phyloP scores from a whole-genome alignment of 768 basidiomycete species.

The Crepidotus variabilis region DNA sequence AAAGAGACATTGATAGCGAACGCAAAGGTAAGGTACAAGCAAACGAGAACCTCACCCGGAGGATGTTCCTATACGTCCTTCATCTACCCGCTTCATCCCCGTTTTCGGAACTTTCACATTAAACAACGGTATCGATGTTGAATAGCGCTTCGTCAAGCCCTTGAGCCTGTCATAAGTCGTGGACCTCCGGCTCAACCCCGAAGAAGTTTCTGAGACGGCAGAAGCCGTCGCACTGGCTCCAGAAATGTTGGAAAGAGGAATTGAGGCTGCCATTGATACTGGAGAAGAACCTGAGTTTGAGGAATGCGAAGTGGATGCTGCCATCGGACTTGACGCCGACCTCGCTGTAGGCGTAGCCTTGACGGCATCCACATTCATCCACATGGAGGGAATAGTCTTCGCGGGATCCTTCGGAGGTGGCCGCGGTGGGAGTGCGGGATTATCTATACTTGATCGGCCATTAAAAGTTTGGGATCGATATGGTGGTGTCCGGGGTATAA shows the following conservation, averaged over 20 bases:
- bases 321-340: not conserved
- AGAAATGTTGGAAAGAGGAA: not conserved
- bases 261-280: not conserved
- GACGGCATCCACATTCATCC: conserved; percentile 41
- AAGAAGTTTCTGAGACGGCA: not conserved
- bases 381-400: conserved; percentile 42
- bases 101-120: conserved; percentile 14
- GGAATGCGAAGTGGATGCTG: not conserved
- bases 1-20: too few relatives aligned
- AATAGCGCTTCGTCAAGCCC: conserved; percentile 47
- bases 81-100: not conserved
- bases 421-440: conserved; percentile 1
- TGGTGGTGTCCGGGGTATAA: conserved; percentile 28
- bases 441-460: conserved; percentile 4
- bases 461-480: conserved; percentile 11
- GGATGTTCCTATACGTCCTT: not conserved
- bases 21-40: not conserved
- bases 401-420: conserved; percentile 19
- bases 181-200: conserved; percentile 15
- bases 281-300: not conserved
- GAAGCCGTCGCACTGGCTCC: not conserved
- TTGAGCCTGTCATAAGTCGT: conserved; percentile 37
- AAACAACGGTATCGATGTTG: conserved; percentile 41
- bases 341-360: conserved; percentile 11
- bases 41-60: not conserved